Evolutionary conservation across 2,329 filamentous ascomycete genomes (phyloP).

Genomic region (Beauveria sp.): DNA sequence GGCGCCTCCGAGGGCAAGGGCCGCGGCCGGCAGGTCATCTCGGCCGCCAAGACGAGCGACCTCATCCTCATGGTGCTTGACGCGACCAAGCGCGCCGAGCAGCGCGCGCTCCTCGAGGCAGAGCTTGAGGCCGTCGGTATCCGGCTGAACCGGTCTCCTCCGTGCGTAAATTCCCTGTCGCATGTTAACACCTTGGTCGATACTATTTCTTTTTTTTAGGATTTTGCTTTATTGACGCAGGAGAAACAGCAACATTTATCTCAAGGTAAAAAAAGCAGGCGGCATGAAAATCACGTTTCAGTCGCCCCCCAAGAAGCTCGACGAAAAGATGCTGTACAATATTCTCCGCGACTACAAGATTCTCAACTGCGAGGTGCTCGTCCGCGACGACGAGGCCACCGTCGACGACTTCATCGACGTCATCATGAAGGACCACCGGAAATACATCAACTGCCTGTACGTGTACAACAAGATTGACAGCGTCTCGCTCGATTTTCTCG

Average conservation of each 20-base stretch:
- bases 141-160: constrained; percentile 81
- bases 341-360: constrained; percentile 98
- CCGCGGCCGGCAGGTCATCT: constrained; percentile 91
- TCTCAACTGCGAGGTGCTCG: constrained; percentile 90
- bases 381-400: constrained; percentile 90
- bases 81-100: constrained; percentile 92
- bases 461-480: constrained; percentile 99
- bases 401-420: constrained; percentile 99
- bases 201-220: background rate
- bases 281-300: constrained; percentile 99
- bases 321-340: constrained; percentile 98
- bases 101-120: constrained; percentile 79
- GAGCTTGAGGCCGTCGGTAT: constrained; percentile 95
- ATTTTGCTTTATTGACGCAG: constrained; percentile 12
- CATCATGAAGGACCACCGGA: constrained; percentile 98
- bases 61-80: constrained; percentile 95
- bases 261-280: constrained; percentile 91
- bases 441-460: constrained; percentile 92
- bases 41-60: constrained; percentile 95
- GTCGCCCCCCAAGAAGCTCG: constrained; percentile 76
- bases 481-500: constrained; percentile 86
- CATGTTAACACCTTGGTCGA: background rate
- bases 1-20: constrained; percentile 94
- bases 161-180: constrained; percentile 44
- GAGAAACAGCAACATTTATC: constrained; percentile 74